phyloP scores from a whole-genome alignment of 352 stramenopile genomes.

The Globisporangium orthogonon region DNA sequence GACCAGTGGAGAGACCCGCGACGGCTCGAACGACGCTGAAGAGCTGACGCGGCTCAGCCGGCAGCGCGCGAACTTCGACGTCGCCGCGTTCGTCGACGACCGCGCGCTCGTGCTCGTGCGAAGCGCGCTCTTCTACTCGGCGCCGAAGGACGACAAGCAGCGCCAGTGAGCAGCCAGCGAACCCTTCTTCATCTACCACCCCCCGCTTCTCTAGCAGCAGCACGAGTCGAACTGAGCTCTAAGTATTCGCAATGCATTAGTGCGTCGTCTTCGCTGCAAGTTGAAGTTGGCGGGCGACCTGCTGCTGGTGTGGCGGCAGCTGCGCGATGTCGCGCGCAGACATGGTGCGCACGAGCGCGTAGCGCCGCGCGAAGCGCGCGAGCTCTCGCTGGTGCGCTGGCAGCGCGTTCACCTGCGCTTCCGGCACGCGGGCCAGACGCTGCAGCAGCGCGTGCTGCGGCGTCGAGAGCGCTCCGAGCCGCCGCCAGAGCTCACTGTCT shows the following conservation, averaged over 20 bases:
- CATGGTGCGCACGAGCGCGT: constrained; percentile 32
- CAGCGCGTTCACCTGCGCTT: constrained; percentile 28
- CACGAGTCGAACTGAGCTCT: background rate
- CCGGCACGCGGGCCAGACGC: constrained; percentile 28
- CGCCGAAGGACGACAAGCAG: constrained; percentile 8
- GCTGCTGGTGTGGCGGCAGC: constrained; percentile 31
- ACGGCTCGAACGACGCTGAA: background rate
- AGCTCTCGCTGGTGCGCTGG: constrained; percentile 33
- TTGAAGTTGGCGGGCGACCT: constrained; percentile 24
- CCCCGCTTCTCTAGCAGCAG: background rate
- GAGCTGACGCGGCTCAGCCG: constrained; percentile 17
- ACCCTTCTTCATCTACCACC: background rate
- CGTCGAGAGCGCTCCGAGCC: constrained; percentile 18
- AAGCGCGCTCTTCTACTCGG: constrained; percentile 39
- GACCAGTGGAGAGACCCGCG: background rate
- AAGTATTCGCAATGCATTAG: background rate
- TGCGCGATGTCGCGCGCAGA: constrained; percentile 23
- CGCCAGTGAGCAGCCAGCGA: background rate
- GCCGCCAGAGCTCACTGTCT: constrained; percentile 7
- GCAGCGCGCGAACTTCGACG: constrained; percentile 44
- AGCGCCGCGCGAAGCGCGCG: constrained; percentile 48
- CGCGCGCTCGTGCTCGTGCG: constrained; percentile 26
- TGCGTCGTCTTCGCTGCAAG: constrained; percentile 11
- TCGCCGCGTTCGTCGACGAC: constrained; percentile 25
- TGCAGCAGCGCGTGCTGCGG: constrained; percentile 33